Evolutionary conservation across 108 stramenopile species (phyloP).

Genomic region (Cyclotella atomus): DNA sequence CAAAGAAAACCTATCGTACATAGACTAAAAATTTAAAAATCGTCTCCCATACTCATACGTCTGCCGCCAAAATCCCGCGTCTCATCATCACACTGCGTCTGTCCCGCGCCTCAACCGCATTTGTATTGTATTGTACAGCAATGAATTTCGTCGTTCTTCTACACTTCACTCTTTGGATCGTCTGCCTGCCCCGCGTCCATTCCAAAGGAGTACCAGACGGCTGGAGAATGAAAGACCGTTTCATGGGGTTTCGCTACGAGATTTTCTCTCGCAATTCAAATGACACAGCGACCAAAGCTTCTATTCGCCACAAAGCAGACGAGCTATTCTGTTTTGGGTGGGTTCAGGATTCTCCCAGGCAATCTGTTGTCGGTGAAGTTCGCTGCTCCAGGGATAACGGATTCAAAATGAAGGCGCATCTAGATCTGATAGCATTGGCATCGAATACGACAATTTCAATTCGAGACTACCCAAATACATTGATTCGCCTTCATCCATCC

Average conservation of each 20-base stretch:
- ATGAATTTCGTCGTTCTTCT: too few species aligned
- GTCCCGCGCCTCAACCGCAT: too few species aligned
- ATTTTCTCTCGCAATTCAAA: not conserved
- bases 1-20: too few species aligned
- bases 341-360: slow-evolving; percentile 12
- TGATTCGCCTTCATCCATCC: slow-evolving; percentile 27
- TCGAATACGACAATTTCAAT: not conserved
- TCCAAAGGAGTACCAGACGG: slow-evolving; percentile 12
- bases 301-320: slow-evolving; percentile 12
- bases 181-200: too few species aligned
- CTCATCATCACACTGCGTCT: too few species aligned
- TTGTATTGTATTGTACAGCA: too few species aligned
- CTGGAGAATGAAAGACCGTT: slow-evolving; percentile 27
- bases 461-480: slow-evolving; percentile 20
- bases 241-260: slow-evolving; percentile 27
- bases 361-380: slow-evolving; percentile 22
- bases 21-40: too few species aligned
- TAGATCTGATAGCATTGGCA: not conserved
- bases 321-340: slow-evolving; percentile 28
- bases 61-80: too few species aligned
- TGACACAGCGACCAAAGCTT: slow-evolving; percentile 2
- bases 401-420: slow-evolving; percentile 1
- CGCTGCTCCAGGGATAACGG: slow-evolving; percentile 18
- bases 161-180: too few species aligned
- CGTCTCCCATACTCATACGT: too few species aligned